Conservation (phyloP, 192 early-diverging fungal genomes). For the Coemansia sp. region DNA sequence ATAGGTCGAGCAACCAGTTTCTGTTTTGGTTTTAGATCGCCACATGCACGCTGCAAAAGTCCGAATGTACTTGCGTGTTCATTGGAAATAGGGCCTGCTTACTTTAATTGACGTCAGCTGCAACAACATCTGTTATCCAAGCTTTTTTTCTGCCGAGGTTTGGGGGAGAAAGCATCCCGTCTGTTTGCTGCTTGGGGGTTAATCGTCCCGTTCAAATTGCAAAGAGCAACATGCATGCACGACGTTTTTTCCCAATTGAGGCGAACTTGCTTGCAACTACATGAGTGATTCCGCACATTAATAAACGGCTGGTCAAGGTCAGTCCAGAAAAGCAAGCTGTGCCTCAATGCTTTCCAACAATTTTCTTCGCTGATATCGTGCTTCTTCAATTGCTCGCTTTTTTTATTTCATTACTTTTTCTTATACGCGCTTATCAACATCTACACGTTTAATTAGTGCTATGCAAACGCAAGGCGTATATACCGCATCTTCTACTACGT, state of each 20-base stretch:
- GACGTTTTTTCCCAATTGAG: not conserved
- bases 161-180: too few species aligned
- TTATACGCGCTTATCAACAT: not conserved
- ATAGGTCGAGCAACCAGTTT: too few species aligned
- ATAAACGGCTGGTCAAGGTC: not conserved
- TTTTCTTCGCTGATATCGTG: not conserved
- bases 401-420: too few species aligned
- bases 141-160: not conserved
- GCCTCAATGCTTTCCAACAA: not conserved
- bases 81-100: too few species aligned
- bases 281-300: not conserved
- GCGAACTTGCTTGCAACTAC: too few species aligned
- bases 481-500: too few species aligned
- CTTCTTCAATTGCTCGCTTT: too few species aligned
- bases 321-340: not conserved
- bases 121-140: not conserved
- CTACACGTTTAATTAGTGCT: not conserved
- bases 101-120: constrained; percentile 6
- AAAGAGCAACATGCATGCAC: not conserved
- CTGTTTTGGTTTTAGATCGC: too few species aligned
- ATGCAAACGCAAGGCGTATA: not conserved
- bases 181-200: not conserved
- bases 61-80: too few species aligned
- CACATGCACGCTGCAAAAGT: too few species aligned
- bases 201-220: not conserved